phyloP scores from a whole-genome alignment of 768 basidiomycete genomes.

The Boletus eberwhitei region DNA sequence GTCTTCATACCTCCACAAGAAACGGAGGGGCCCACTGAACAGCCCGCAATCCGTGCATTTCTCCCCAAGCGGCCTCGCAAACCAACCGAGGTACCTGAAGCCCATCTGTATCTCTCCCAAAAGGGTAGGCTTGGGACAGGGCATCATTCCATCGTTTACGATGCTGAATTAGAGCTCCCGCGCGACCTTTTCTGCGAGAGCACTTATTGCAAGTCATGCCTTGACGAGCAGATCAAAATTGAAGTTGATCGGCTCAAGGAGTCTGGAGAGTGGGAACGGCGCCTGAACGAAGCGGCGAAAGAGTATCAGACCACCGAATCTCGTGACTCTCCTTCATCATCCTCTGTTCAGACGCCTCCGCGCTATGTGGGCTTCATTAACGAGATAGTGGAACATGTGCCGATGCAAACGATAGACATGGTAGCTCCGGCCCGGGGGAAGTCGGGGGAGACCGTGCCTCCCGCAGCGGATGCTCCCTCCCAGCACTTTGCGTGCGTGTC shows the following conservation, averaged over 20 bases:
- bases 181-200: constrained; percentile 36
- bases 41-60: constrained; percentile 27
- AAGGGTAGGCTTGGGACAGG: constrained; percentile 38
- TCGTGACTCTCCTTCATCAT: not conserved
- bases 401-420: not conserved
- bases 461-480: not conserved
- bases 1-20: constrained; percentile 20
- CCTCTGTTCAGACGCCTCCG: not conserved
- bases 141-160: constrained; percentile 49
- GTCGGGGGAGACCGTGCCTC: not conserved
- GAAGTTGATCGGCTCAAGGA: constrained; percentile 13
- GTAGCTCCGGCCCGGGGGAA: not conserved
- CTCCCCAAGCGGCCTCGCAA: constrained; percentile 26
- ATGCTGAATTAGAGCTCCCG: constrained; percentile 50
- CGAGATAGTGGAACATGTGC: not conserved
- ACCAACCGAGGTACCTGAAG: constrained; percentile 31
- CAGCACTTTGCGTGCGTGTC: not conserved
- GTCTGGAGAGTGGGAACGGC: constrained; percentile 13
- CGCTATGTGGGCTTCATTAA: constrained; percentile 8
- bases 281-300: not conserved
- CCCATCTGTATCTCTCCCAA: constrained; percentile 48
- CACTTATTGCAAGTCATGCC: constrained; percentile 39
- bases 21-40: constrained; percentile 24
- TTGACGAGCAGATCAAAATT: constrained; percentile 29
- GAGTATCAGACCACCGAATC: not conserved